Conservation (phyloP, 148 eudicot genomes). For the Silene conica region DNA sequence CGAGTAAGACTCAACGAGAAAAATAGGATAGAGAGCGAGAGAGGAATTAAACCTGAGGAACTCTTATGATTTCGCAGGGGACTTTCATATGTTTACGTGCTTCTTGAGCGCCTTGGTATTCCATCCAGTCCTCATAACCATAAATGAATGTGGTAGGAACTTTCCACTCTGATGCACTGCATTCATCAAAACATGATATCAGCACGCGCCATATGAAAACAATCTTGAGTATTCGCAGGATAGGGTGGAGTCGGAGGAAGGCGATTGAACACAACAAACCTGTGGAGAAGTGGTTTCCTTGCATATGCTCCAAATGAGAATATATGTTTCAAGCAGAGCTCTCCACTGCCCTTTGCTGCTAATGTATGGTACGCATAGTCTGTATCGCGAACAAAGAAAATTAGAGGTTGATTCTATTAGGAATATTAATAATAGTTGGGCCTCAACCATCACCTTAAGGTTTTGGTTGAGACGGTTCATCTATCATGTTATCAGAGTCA, state of each 20-base stretch:
- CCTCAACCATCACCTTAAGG: too few relatives aligned
- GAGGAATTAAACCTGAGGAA: constrained; percentile 66
- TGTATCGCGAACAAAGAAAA: constrained; percentile 21
- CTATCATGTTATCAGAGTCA: too few relatives aligned
- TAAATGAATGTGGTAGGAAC: constrained; percentile 94
- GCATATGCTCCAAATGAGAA: constrained; percentile 94
- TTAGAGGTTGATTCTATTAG: too few relatives aligned
- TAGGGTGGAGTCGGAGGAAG: not conserved
- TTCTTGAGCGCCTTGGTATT: constrained; percentile 77
- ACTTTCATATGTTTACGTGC: constrained; percentile 85
- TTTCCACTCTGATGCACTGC: constrained; percentile 95
- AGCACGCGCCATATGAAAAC: not conserved
- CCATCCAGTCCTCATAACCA: constrained; percentile 90
- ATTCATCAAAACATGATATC: constrained; percentile 16
- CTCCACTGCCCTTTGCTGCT: constrained; percentile 97
- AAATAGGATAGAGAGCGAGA: constrained; percentile 2
- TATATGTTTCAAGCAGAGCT: constrained; percentile 81
- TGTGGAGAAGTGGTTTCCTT: constrained; percentile 68
- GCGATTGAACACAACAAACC: constrained; percentile 35
- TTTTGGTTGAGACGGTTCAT: too few relatives aligned
- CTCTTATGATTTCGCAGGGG: constrained; percentile 85
- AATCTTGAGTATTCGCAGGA: not conserved
- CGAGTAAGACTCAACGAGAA: too few relatives aligned
- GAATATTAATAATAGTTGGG: too few relatives aligned
- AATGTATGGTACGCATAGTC: constrained; percentile 92